phyloP scores from a whole-genome alignment of 768 basidiomycete genomes.

The Nidularia pulvinata region DNA sequence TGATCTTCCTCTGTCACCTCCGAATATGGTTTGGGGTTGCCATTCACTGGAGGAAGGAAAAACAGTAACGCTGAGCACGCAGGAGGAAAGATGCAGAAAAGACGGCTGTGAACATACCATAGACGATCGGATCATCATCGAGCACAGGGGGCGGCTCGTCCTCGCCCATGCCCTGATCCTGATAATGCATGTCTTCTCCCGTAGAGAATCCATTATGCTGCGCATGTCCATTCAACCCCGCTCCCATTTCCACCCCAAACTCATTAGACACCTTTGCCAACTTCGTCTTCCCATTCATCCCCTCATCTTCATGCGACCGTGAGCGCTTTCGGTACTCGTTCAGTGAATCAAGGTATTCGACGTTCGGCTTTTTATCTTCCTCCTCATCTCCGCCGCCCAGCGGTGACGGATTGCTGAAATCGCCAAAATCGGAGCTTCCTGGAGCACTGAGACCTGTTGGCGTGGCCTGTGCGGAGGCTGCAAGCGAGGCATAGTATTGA shows the following conservation, averaged over 20 bases:
- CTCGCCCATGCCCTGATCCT: conserved; percentile 16
- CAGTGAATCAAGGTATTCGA: conserved; percentile 67
- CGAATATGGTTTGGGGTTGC: conserved; percentile 69
- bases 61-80: background rate
- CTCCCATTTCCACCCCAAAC: conserved; percentile 1
- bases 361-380: conserved; percentile 65
- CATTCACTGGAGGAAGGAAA: conserved; percentile 56
- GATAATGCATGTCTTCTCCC: background rate
- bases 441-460: conserved; percentile 51
- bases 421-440: conserved; percentile 47
- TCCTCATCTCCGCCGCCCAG: conserved; percentile 48
- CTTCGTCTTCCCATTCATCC: conserved; percentile 30
- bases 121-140: conserved; percentile 63
- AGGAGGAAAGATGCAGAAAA: background rate
- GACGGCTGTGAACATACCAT: conserved; percentile 42
- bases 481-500: conserved; percentile 80
- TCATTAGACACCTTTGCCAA: conserved; percentile 37
- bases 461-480: conserved; percentile 60
- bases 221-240: conserved; percentile 15
- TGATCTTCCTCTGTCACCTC: conserved; percentile 91
- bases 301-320: conserved; percentile 62
- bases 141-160: conserved; percentile 10
- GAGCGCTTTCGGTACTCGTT: conserved; percentile 79
- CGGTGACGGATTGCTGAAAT: conserved; percentile 29
- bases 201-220: conserved; percentile 5